A percentile compares a stretch with the other conserved stretches of the same genome.
phyloP scores from a whole-genome alignment of 768 basidiomycete genomes.

The Lactarius hatsudake region DNA sequence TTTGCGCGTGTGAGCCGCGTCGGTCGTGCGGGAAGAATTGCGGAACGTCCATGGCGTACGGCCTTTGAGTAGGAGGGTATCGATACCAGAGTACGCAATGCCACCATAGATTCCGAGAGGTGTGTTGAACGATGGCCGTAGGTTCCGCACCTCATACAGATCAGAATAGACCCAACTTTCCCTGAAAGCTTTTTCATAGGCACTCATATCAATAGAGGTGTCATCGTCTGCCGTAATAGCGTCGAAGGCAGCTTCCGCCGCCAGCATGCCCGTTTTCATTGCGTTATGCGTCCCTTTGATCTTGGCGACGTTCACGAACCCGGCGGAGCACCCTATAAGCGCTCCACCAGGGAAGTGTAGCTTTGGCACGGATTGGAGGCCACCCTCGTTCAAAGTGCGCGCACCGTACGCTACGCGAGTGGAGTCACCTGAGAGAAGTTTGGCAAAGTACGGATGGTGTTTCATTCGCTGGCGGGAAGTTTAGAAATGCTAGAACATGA shows the following conservation, averaged over 20 bases:
- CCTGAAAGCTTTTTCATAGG: constrained; percentile 67
- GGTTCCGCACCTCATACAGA: constrained; percentile 85
- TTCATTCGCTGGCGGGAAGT: constrained; percentile 70
- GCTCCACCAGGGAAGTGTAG: constrained; percentile 92
- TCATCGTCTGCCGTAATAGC: constrained; percentile 42
- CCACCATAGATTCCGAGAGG: constrained; percentile 83
- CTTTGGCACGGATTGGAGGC: constrained; percentile 85
- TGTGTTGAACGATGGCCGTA: constrained; percentile 86
- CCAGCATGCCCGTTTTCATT: constrained; percentile 98
- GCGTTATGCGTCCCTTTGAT: constrained; percentile 99
- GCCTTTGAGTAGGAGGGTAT: constrained; percentile 80
- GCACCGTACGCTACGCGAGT: constrained; percentile 89
- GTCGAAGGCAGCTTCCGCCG: constrained; percentile 82
- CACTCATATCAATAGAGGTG: constrained; percentile 57
- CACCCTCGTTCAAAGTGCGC: constrained; percentile 88
- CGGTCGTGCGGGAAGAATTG: constrained; percentile 50
- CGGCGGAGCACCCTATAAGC: constrained; percentile 91
- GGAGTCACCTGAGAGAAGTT: constrained; percentile 68
- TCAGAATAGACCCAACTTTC: constrained; percentile 85
- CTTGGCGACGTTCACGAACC: constrained; percentile 94
- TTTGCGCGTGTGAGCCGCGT: constrained; percentile 68
- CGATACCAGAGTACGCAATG: constrained; percentile 84
- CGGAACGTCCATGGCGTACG: constrained; percentile 90
- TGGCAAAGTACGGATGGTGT: constrained; percentile 88
- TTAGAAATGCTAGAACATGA: background rate